Evolutionary conservation across 257 asterid genomes (phyloP).

Genomic region (Mentha longifolia): DNA sequence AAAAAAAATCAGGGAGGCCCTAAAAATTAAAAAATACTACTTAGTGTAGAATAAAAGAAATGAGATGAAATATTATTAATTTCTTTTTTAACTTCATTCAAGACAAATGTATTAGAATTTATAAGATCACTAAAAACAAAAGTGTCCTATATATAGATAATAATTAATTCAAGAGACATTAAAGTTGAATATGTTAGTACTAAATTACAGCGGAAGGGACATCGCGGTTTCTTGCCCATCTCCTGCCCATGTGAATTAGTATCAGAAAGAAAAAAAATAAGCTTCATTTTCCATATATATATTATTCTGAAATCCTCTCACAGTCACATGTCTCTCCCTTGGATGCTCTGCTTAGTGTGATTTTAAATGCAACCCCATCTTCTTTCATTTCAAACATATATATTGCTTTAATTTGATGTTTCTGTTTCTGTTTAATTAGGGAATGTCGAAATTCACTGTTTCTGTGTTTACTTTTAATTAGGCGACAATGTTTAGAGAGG

Average conservation of each 20-base stretch:
- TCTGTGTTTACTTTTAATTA: no score
- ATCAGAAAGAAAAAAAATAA: no score
- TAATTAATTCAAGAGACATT: constrained; percentile 2
- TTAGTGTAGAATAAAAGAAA: no score
- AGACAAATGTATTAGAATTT: background rate
- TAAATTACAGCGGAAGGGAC: background rate
- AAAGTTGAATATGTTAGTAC: constrained; percentile 12
- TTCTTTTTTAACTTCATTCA: no score
- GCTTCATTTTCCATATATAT: constrained; percentile 2
- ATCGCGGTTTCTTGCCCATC: no score
- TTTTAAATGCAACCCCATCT: background rate
- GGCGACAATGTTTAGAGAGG: background rate
- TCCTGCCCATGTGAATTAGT: no score
- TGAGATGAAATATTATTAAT: background rate
- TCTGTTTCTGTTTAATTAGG: no score
- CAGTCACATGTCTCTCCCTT: constrained; percentile 38
- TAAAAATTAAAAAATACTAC: no score
- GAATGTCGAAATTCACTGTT: no score
- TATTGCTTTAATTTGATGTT: no score
- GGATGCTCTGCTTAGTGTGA: constrained; percentile 11
- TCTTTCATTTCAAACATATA: no score
- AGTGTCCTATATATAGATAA: constrained; percentile 1
- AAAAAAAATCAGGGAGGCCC: background rate
- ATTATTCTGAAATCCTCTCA: constrained; percentile 25
- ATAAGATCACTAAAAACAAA: background rate